phyloP scores from a whole-genome alignment of 2,329 filamentous ascomycete genomes.

The Gliomastix tumulicola region DNA sequence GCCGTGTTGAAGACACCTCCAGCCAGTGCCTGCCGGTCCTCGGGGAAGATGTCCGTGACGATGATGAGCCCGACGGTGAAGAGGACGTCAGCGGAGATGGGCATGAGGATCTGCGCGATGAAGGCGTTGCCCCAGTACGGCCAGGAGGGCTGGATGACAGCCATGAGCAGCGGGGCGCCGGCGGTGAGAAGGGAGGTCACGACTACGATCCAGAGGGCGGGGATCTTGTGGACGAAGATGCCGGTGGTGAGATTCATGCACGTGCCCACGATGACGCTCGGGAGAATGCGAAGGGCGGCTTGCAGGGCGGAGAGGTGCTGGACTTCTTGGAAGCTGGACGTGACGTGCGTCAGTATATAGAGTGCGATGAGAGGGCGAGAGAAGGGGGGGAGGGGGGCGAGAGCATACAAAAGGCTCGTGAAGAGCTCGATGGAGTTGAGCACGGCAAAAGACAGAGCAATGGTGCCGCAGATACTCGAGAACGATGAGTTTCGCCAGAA shows the following conservation, averaged over 20 bases:
- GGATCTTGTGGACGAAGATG: constrained; percentile 34
- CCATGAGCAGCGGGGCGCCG: constrained; percentile 46
- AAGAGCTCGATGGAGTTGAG: constrained; percentile 39
- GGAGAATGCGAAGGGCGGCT: constrained; percentile 37
- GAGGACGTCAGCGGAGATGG: constrained; percentile 36
- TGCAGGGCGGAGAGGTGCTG: constrained; percentile 36
- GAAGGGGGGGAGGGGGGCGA: not conserved
- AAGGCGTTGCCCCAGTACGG: constrained; percentile 44
- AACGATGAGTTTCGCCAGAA: constrained; percentile 54
- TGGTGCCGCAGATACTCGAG: constrained; percentile 43
- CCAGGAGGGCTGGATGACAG: constrained; percentile 37
- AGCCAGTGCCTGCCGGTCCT: constrained; percentile 50
- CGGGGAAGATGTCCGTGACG: constrained; percentile 45
- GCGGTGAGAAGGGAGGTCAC: constrained; percentile 32
- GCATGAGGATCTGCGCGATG: constrained; percentile 31
- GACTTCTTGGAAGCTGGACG: constrained; percentile 40
- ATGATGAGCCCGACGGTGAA: constrained; percentile 50
- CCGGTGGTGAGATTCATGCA: constrained; percentile 35
- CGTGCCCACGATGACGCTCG: constrained; percentile 33
- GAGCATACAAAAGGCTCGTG: constrained; percentile 37
- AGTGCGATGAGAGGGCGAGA: constrained; percentile 1
- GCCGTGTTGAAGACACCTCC: constrained; percentile 57
- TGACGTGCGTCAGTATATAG: not conserved
- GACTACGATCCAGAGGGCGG: constrained; percentile 29
- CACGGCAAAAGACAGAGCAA: constrained; percentile 36